Evolutionary conservation across 2,329 filamentous ascomycete genomes (phyloP).

Genomic region (Arthrobotrys pseudoclavata): DNA sequence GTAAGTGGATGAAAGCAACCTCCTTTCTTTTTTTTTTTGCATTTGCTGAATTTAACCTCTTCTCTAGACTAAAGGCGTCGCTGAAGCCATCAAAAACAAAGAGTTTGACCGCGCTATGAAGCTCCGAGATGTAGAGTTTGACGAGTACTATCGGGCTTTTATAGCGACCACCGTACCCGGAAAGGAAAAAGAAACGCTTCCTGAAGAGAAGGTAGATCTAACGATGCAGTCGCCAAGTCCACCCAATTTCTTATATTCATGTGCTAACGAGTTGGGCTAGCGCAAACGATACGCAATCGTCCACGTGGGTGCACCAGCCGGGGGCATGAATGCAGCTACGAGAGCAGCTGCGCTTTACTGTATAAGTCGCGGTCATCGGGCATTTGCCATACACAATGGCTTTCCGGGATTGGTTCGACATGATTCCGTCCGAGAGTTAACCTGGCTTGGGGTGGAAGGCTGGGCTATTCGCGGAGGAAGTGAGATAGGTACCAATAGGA

Average conservation of each 20-base stretch:
- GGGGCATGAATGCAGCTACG: constrained; percentile 97
- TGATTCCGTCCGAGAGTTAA: constrained; percentile 87
- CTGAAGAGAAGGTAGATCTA: constrained; percentile 75
- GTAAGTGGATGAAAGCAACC: constrained; percentile 37
- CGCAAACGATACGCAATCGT: constrained; percentile 95
- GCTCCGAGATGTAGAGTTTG: constrained; percentile 91
- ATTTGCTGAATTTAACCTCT: not conserved
- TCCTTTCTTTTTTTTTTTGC: not conserved
- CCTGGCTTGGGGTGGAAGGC: constrained; percentile 92
- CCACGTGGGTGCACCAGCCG: constrained; percentile 94
- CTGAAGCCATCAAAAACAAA: constrained; percentile 83
- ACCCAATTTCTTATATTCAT: not conserved
- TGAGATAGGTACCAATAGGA: constrained; percentile 97
- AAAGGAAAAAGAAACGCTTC: constrained; percentile 76
- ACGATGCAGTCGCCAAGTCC: not conserved
- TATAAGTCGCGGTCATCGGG: constrained; percentile 78
- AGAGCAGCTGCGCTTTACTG: constrained; percentile 74
- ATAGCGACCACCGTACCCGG: constrained; percentile 89
- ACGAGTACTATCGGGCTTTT: constrained; percentile 91
- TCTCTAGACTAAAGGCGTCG: constrained; percentile 82
- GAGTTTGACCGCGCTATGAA: constrained; percentile 90
- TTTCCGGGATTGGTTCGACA: constrained; percentile 95
- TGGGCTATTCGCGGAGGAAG: constrained; percentile 98
- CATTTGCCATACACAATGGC: constrained; percentile 93
- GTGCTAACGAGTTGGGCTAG: constrained; percentile 68